A percentile compares a stretch with the other conserved stretches of the same genome.
Evolutionary conservation across 164 flowering plant species (phyloP).

Genomic region (Akebia trifoliata): DNA sequence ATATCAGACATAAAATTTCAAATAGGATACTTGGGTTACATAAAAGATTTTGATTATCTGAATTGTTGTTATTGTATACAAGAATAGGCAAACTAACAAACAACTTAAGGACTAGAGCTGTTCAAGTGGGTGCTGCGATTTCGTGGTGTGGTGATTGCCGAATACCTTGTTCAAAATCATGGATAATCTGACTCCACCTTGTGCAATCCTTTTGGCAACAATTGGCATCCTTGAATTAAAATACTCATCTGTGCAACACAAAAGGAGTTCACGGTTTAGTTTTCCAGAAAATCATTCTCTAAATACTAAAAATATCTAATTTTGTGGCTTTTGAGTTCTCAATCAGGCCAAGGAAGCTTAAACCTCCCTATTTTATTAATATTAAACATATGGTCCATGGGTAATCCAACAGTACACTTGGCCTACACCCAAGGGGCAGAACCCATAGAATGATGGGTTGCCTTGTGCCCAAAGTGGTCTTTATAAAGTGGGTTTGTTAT

Average conservation of each 20-base stretch:
- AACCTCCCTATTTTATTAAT: too few relatives aligned
- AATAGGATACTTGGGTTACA: too few relatives aligned
- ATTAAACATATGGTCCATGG: too few relatives aligned
- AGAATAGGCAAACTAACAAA: neutral
- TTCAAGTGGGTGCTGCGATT: conserved; percentile 31
- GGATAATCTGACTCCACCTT: conserved; percentile 89
- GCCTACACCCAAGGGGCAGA: too few relatives aligned
- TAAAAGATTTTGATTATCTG: neutral
- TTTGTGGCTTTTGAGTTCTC: too few relatives aligned
- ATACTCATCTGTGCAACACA: conserved; percentile 64
- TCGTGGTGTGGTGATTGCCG: conserved; percentile 25
- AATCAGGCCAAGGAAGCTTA: too few relatives aligned
- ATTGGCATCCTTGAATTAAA: conserved; percentile 74
- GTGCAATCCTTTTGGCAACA: conserved; percentile 76
- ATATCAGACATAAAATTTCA: neutral
- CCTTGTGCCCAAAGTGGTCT: too few relatives aligned
- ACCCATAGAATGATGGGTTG: too few relatives aligned
- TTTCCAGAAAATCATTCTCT: neutral
- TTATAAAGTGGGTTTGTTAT: too few relatives aligned
- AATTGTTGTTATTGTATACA: neutral
- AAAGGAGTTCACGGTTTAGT: neutral
- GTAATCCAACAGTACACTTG: too few relatives aligned
- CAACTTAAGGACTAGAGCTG: neutral
- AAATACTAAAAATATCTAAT: neutral
- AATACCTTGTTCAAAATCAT: conserved; percentile 71